Evolutionary conservation across 805 yeast genomes (phyloP), one percentile per base, ranked within the genome.

Genomic region (Starmerella vitae): DNA sequence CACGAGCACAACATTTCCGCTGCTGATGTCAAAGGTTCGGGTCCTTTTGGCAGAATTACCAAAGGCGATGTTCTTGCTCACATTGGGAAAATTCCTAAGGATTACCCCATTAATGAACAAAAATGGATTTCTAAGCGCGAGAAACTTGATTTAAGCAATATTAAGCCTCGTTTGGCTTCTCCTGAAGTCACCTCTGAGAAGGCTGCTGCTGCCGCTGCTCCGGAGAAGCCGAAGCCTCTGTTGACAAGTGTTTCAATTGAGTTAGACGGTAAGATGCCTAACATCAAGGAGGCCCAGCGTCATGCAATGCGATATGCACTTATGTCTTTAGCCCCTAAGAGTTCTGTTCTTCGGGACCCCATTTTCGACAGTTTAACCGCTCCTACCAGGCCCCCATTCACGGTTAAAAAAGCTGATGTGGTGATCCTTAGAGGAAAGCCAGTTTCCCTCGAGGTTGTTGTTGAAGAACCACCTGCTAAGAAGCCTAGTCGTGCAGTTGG

Each of bases 61-160:
- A 82, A 80, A 62, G 97, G 97, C 46, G 98, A 88, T 58, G 88
- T 86, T 1, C 67, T 86, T 48, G 91, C 93, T 0, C 75, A 72
- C 55, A 54, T 86, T 37, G 96, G 97, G 21, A 60, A 70, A 44
- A 79, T 86, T 38, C 60, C 82, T 9, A 51, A 63, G 28, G 74
- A 71, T 7, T 61, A 77, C 5, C 74, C 75, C 19, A 51, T 60
- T 15, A 57, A 62, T 17, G 66, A 86, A 42, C 65, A 80, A 5
- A 61, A 71, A 22, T 76, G 64, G 53, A 59, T 86, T 46, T 64
- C 70, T 36, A 59, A 67, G 25, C 69, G 69, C 46, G 69, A 71
- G 45, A 76, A 72, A 51, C 64, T 85, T 47, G 94, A 86, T 56
- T 64, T 85, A 43, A 69, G 83, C 30, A 72, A 78, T 57, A 73